Evolutionary conservation across 2,329 filamentous ascomycete genomes (phyloP), one percentile per base, ranked within the genome.

Genomic region (Nemania serpens): DNA sequence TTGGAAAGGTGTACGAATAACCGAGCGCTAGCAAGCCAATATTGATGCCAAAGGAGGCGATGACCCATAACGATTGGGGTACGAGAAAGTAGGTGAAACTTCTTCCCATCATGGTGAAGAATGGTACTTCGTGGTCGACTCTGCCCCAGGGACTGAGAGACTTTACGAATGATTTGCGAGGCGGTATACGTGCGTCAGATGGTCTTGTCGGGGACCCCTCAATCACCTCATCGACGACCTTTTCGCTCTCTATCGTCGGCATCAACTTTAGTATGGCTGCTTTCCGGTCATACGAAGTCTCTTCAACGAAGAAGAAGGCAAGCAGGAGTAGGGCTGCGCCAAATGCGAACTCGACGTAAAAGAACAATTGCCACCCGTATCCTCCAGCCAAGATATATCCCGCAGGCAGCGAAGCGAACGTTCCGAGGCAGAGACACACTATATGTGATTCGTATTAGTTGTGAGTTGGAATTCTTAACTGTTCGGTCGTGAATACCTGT

Each of bases 261-360:
- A 69, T 63, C 6, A 66, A 62, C 2, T 53, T 56, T 0, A 63
- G 47, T 4, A 56, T 56, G 6, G 42, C 57, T 39, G 68, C 60
- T 3, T 67, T 55, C 13, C 77, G 70, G 20, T 78, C 69, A 68
- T 84, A 84, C 5, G 75, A 74, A 1, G 81, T 81, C 69, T 84
- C 82, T 62, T 84, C 81, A 3, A 83, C 81, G 61, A 84, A 79
- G 60, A 84, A 70, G 69, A 84, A 83, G 0, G 82, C 79, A 12
- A 81, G 67, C 41, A 84, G 71, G 10, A 74, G 60, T 12, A 73
- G 61, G 76, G 74, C 37, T 77, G 76, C 74, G 11, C 79, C 78
- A 60, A 88, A 87, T 1, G 83, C 84, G 52, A 84, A 79, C 66
- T 83, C 81, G 55, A 87, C 84, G 68, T 86, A 86, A 75, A 87